Base-by-base conservation (phyloP, 2,329 filamentous ascomycete genomes). In the Claviceps cyperi region DNA sequence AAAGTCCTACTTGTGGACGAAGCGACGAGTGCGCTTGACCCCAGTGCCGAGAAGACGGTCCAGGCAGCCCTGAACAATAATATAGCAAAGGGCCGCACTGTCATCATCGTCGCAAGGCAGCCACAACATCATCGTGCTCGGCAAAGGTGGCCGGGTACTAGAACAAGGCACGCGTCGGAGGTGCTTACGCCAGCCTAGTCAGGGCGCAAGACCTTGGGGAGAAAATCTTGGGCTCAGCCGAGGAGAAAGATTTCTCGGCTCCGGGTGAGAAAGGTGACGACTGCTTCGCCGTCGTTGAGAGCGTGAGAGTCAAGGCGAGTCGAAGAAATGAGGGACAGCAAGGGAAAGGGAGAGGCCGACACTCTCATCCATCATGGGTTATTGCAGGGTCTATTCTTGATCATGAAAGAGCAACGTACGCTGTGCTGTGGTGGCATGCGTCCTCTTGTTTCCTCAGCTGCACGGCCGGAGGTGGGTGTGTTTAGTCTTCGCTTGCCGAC, bases 1-100 rank as follows among this genome's bases (percentile, higher is more conserved):
- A 69, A 69, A 3, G 77, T 86, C 43, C 66, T 86, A 0, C 74
- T 86, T 32, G 67, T 86, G 1, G 83, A 86, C 54, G 82, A 86
- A 61, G 82, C 82, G 1, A 86, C 83, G 0, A 81, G 76, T 46
- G 78, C 81, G 1, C 60, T 73, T 9, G 69, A 73, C 41, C 66
- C 69, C 2, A 66, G 66, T 13, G 66, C 71, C 2, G 70, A 74
- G 48, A 66, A 68, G 28, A 68, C 75, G 21, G 78, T 81, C 0
- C 77, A 81, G 53, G 62, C 69, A 47, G 77, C 77, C 0, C 67
- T 81, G 19, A 73, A 76, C 53, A 71, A 73, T 5, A 71, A 73
- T 5, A 66, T 66, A 7, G 76, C 77, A 1, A 67, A 71, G 43
- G 73, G 74, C 22, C 70, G 80, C 17, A 85, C 82, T 1, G 83